Conservation (phyloP, 2,329 filamentous ascomycete genomes). For the Hypocreales sp. region DNA sequence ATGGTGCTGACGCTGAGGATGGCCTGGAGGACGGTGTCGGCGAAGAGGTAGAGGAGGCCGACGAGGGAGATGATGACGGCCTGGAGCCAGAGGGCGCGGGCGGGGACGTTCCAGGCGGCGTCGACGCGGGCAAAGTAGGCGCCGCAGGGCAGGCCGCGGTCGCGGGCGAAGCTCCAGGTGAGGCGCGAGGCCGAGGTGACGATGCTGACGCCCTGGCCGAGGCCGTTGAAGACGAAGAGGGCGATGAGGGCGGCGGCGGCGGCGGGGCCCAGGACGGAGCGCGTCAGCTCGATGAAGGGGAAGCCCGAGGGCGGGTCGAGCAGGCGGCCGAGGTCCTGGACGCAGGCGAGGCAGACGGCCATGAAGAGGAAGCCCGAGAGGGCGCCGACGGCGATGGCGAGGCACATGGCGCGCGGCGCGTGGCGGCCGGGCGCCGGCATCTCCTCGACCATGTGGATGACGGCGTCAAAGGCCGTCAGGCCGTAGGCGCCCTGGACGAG, state of each 20-base stretch:
- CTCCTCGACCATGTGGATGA: slow-evolving; percentile 43
- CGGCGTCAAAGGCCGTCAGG: slow-evolving; percentile 40
- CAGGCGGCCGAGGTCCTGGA: slow-evolving; percentile 27
- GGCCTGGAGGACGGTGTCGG: slow-evolving; percentile 34
- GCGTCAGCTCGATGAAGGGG: slow-evolving; percentile 32
- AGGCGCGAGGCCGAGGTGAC: slow-evolving; percentile 35
- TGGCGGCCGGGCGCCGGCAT: slow-evolving; percentile 35
- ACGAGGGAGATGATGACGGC: slow-evolving; percentile 25
- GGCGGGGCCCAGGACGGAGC: slow-evolving; percentile 15
- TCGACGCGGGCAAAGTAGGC: slow-evolving; percentile 27
- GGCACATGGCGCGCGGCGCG: slow-evolving; percentile 33
- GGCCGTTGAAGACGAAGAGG: slow-evolving; percentile 38
- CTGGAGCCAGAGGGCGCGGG: slow-evolving; percentile 35
- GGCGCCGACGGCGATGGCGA: slow-evolving; percentile 33
- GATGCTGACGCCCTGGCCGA: slow-evolving; percentile 35
- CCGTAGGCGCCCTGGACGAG: slow-evolving; percentile 40
- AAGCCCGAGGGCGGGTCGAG: slow-evolving; percentile 22
- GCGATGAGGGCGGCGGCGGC: slow-evolving; percentile 29
- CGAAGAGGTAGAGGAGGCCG: slow-evolving; percentile 39
- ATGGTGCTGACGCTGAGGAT: slow-evolving; percentile 41
- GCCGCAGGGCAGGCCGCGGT: slow-evolving; percentile 31
- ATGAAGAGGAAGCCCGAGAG: slow-evolving; percentile 34
- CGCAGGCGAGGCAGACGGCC: slow-evolving; percentile 33
- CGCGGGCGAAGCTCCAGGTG: slow-evolving; percentile 38
- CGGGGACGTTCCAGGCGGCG: slow-evolving; percentile 33